A percentile compares a stretch with the other conserved stretches of the same genome.
These are phyloP conservation scores for Corylus heterophylla DNA, from an alignment of 306 rosid genomes.

Conservation along the genomic window DNA sequence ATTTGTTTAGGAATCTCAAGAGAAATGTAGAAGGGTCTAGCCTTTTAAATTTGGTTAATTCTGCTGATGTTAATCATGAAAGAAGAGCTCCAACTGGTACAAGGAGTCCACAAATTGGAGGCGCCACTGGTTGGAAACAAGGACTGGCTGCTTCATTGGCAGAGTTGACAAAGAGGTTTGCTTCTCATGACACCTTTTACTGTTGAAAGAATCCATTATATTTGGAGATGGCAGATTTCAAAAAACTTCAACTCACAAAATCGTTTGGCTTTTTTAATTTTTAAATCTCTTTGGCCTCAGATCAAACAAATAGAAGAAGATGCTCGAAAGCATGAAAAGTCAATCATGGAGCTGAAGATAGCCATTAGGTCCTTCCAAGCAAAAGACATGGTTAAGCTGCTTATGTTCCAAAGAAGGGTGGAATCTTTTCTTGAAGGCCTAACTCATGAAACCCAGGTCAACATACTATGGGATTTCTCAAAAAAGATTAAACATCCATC, in stretches of 20 bases:
- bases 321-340: background rate
- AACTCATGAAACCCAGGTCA: constrained; percentile 42
- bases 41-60: background rate
- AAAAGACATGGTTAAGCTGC: constrained; percentile 31
- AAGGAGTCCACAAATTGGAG: background rate
- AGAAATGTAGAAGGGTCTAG: constrained; percentile 35
- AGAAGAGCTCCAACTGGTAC: background rate
- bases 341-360: constrained; percentile 21
- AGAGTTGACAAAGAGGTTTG: constrained; percentile 39
- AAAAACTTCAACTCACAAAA: too few species aligned
- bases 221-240: background rate
- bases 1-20: constrained; percentile 29
- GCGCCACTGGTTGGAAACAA: constrained; percentile 10
- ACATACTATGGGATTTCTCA: background rate
- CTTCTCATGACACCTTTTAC: background rate
- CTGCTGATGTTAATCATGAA: background rate
- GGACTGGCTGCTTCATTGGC: constrained; percentile 44
- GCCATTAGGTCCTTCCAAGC: constrained; percentile 32
- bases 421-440: constrained; percentile 32
- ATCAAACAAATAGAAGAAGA: constrained; percentile 26
- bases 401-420: constrained; percentile 31
- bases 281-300: constrained; percentile 2
- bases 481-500: background rate
- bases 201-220: background rate
- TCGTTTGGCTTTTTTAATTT: background rate